Conservation (phyloP, 768 basidiomycete genomes). For the Butyriboletus loyo region DNA sequence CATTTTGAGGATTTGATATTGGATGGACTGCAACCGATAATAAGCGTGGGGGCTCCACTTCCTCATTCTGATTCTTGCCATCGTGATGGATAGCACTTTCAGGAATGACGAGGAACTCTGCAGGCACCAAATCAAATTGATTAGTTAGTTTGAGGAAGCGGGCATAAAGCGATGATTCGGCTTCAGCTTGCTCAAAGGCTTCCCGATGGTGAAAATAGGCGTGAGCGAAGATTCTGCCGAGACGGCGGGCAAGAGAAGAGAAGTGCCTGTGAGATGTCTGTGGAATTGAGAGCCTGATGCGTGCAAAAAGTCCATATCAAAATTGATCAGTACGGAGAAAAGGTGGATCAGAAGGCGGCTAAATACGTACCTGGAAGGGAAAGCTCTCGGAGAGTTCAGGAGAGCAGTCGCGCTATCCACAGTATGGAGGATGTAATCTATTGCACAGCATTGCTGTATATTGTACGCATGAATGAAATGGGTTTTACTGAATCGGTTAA, state of each 20-base stretch:
- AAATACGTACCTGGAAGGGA: constrained; percentile 75
- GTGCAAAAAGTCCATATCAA: constrained; percentile 1
- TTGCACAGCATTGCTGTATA: constrained; percentile 87
- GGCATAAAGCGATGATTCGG: constrained; percentile 85
- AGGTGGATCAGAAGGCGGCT: constrained; percentile 14
- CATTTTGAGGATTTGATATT: constrained; percentile 6
- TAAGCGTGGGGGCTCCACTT: constrained; percentile 39
- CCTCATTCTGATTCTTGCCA: constrained; percentile 23
- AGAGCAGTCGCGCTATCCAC: constrained; percentile 91
- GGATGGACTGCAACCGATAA: constrained; percentile 41
- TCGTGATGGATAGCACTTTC: constrained; percentile 36
- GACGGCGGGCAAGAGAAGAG: constrained; percentile 81
- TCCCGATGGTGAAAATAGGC: constrained; percentile 95
- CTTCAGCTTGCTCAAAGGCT: constrained; percentile 86
- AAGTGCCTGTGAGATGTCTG: constrained; percentile 83
- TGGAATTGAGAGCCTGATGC: constrained; percentile 72
- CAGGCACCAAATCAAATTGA: constrained; percentile 77
- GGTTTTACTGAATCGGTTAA: background rate
- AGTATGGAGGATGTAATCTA: constrained; percentile 93
- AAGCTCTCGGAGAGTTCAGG: constrained; percentile 85
- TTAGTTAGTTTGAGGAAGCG: constrained; percentile 83
- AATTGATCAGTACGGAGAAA: constrained; percentile 19
- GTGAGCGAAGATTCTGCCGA: constrained; percentile 94
- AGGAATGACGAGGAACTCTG: constrained; percentile 82
- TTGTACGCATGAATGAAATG: constrained; percentile 11